Base-by-base conservation (phyloP, 1,139 yeast species). In the Scheffersomyces titani region DNA sequence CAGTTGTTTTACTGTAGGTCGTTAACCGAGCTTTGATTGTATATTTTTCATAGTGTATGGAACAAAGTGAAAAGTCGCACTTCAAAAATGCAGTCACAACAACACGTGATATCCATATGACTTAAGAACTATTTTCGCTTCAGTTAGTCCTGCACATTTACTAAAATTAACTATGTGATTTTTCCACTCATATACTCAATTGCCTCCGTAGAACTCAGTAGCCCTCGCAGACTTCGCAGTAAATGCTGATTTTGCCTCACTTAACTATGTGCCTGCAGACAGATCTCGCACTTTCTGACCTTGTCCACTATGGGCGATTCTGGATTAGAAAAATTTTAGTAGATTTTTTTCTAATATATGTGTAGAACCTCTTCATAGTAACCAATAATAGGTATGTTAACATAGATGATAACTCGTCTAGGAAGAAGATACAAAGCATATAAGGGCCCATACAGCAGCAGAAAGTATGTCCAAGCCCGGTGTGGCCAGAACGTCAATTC, bases 41-140 rank as follows among this genome's bases (percentile, higher is more conserved):
- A 11, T 30, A 30, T 30, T 30, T n/a, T 22, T 30, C 16, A 16
- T 30, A 11, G 13, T 6, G 16, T 11, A 30, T 30, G 40, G n/a
- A 30, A 22, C 16, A 30, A 7, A 4, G 40, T 3, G 13, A 11
- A 30, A 11, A 20, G n/a, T 7, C 49, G 49, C 24, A 19, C 24
- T 19, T 55, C 19, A 52, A 54, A 56, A 57, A 52, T 56, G 51
- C 67, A 64, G 69, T 66, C 70, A 66, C 69, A 52, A 2, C 9
- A 44, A 52, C 68, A 60, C 62, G 58, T 61, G 67, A 56, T 16
- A 40, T 16, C 16, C 16, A 11, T 5, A 9, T 46, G 49, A 46
- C 22, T 22, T 19, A 3, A 19, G 5, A 46, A 20, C 49, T 6
- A 19, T 46, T n/a, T 3, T 20, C n/a, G 19, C 49, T n/a, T 19